Evolutionary conservation across 2,329 filamentous ascomycete species (phyloP), one percentile per base, ranked within the genome.

Genomic region (Aspergillus sp.): DNA sequence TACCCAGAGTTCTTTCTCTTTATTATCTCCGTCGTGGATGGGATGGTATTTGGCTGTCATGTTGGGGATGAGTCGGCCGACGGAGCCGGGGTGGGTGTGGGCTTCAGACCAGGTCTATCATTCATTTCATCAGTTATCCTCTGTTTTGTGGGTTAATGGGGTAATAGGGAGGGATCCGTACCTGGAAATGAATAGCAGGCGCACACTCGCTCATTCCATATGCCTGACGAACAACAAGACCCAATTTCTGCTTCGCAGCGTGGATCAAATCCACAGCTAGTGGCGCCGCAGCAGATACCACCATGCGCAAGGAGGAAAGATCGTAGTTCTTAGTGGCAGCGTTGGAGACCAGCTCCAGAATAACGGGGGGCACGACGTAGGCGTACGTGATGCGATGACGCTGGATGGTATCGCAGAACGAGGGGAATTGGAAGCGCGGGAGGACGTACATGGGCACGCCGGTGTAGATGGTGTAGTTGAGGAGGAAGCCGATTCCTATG

Each of bases 1-100:
- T 60, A 94, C 80, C 83, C 90, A 91, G 1, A 85, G 72, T 66
- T 85, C 82, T 30, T 81, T 48, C 65, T 85, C 82, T 30, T 81
- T 48, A 13, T 28, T 28, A 28, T 28, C 25, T 28, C 7, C 56
- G 36, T 51, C 63, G 10, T 62, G 57, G 1, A 63, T 54, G 2
- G 55, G 28, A 5, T 55, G 52, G 23, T 57, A 63, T 21, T 58
- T 59, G 15, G 62, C 62, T 4, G 41, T 57, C 60, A 66, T 61
- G 52, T 64, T 62, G 32, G 12, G 76, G 30, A 66, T 38, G 5
- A 63, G 62, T 2, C 58, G 62, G 15, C 64, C 64, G 21, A 61
- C 60, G 17, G 55, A 60, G 38, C 62, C 64, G 8, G 39, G 57
- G 13, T 59, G 58, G 6, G 48, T 43, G 39, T 19, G 43, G 17